Base-by-base conservation (phyloP, 257 asterid genomes). In the Thymus mandschuricus region DNA sequence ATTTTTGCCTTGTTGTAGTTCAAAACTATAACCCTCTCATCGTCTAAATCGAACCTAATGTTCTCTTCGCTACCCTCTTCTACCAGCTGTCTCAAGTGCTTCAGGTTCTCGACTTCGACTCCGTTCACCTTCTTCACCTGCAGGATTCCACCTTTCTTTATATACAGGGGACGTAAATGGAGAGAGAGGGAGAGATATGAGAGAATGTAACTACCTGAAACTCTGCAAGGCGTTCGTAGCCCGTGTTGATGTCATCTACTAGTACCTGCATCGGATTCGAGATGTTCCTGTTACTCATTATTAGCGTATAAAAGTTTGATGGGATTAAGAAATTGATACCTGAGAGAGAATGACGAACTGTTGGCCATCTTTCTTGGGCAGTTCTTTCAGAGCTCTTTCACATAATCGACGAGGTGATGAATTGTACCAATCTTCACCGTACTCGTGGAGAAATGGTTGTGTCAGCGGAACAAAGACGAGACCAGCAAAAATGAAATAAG, bases 371-470 rank as follows among this genome's bases (percentile, higher is more conserved):
- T 85, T 94, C 83, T 78, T 75, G 29, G 98, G 96, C 33, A 86
- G 85, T 76, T 91, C 96, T 66, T 87, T 80, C 33, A 91, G 91
- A 66, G 98, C 99, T 78, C 88, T 75, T 78, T 94, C 99, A 75
- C 99, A 94, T 83, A 94, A 84, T 60, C 99, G 85, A 63, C 99
- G 96, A 41, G 99, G 99, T 41, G 97, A 94, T 63, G 96, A 57
- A 70, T 91, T 94, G 77, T 94, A 94, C 99, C 99, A 94, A 76
- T 94, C 99, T 72, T 91, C 99, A 62, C 99, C 99, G 68, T 94
- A 94, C 82, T 94, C 99, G 1, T 91, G 97, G 78, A 94, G 96
- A 81, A 82, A 94, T 12, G 99, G 97, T 75, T 94, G 99, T 31
- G 97, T 89, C 76, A 94, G 73, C 43, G 99, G 99, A 68, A 91